Evolutionary conservation across 805 yeast species (phyloP).

Genomic region (Cyberlindnera petersonii): DNA sequence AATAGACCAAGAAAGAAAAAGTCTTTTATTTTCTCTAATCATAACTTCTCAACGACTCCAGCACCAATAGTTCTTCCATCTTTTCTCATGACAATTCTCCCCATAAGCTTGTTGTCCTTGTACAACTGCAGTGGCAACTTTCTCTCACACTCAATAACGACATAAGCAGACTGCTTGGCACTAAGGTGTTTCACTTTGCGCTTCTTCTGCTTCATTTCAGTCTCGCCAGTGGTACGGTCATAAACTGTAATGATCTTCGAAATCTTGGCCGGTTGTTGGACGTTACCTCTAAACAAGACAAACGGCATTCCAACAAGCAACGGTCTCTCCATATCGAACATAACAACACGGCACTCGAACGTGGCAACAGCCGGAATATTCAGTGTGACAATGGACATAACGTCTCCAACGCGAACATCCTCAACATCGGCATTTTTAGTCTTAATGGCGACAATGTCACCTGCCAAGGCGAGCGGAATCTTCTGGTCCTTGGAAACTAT

Average conservation of each 20-base stretch:
- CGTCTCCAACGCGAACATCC: constrained; percentile 92
- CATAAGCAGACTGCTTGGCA: constrained; percentile 96
- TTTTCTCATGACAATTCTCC: constrained; percentile 98
- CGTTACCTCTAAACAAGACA: constrained; percentile 89
- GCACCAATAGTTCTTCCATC: constrained; percentile 99
- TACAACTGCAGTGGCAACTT: constrained; percentile 94
- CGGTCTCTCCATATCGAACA: constrained; percentile 92
- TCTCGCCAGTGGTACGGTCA: constrained; percentile 91
- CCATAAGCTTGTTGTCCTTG: constrained; percentile 93
- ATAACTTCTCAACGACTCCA: constrained; percentile 82
- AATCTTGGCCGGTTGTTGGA: constrained; percentile 89
- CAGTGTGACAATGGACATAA: constrained; percentile 85
- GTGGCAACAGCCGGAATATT: constrained; percentile 80
- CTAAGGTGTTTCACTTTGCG: constrained; percentile 89
- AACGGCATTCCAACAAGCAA: constrained; percentile 88
- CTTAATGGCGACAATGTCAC: constrained; percentile 90
- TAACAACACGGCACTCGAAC: constrained; percentile 78
- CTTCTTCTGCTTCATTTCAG: constrained; percentile 67
- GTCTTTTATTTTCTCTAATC: not conserved
- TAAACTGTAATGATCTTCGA: constrained; percentile 76
- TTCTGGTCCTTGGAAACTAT: constrained; percentile 87
- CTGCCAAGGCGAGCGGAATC: constrained; percentile 76
- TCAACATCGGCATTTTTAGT: constrained; percentile 86
- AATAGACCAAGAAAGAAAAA: not conserved
- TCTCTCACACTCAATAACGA: constrained; percentile 73